phyloP scores from a whole-genome alignment of 2,329 filamentous ascomycete species.

The Penicillium nordicum region DNA sequence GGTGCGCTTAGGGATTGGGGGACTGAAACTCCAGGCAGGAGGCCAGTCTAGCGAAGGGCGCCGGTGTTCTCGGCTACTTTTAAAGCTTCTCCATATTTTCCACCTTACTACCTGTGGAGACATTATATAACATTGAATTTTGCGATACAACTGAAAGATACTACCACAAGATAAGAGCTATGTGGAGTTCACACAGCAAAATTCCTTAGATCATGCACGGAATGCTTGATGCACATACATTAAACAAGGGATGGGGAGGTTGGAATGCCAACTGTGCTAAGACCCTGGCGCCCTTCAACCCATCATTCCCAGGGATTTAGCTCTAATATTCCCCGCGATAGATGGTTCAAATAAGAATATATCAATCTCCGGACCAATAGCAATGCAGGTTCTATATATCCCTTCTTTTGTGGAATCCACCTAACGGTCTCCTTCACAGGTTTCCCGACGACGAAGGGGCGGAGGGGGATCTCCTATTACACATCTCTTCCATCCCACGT shows the following conservation, averaged over 20 bases:
- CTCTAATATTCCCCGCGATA: not conserved
- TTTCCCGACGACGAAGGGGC: not conserved
- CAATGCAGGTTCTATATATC: not conserved
- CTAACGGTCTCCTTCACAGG: not conserved
- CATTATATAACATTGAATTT: too few species aligned
- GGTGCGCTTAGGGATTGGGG: too few species aligned
- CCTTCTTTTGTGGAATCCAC: conserved; percentile 5
- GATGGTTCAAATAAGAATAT: not conserved
- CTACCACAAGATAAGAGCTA: not conserved
- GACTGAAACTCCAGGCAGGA: too few species aligned
- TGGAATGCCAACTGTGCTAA: not conserved
- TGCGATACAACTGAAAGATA: not conserved
- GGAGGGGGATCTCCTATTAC: not conserved
- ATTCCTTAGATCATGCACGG: not conserved
- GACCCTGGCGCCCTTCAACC: not conserved
- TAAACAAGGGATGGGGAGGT: not conserved
- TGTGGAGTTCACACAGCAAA: not conserved
- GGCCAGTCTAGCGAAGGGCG: too few species aligned
- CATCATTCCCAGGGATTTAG: conserved; percentile 4
- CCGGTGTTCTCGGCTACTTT: too few species aligned
- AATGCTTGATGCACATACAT: conserved; percentile 1
- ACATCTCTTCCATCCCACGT: not conserved
- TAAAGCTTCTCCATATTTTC: too few species aligned
- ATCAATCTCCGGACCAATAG: not conserved
- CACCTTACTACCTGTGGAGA: too few species aligned